Conservation (phyloP, 306 rosid genomes). For the Pterocarpus macrocarpus region DNA sequence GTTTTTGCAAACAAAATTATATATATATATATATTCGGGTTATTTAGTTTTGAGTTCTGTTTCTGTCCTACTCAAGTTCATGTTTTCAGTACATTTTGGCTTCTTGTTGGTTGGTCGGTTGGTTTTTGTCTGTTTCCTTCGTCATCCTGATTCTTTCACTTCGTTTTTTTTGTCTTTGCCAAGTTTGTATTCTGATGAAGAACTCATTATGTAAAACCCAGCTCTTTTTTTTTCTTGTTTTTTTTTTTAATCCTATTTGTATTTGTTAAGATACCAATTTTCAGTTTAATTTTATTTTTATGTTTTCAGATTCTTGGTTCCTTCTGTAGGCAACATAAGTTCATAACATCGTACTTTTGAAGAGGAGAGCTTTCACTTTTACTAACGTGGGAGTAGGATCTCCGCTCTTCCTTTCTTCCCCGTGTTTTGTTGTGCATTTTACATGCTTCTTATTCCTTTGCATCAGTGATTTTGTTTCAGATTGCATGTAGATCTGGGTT, state of each 20-base stretch:
- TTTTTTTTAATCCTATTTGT: neutral
- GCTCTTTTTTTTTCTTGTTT: neutral
- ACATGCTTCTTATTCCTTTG: constrained; percentile 23
- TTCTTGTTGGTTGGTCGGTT: neutral
- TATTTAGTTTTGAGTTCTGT: neutral
- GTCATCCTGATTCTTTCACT: neutral
- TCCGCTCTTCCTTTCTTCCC: neutral
- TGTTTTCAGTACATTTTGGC: constrained; percentile 1
- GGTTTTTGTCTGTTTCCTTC: neutral
- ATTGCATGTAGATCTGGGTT: constrained; percentile 56
- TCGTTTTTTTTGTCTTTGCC: neutral
- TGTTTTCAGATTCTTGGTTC: neutral
- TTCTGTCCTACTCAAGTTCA: neutral
- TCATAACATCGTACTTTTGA: neutral
- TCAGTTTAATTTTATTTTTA: constrained; percentile 10
- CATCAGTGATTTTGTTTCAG: constrained; percentile 34
- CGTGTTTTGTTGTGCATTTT: neutral
- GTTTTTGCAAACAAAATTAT: too few species aligned
- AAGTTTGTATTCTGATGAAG: constrained; percentile 23
- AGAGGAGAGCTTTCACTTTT: neutral
- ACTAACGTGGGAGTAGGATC: constrained; percentile 17
- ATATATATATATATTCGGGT: too few species aligned
- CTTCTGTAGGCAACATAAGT: neutral
- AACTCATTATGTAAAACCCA: constrained; percentile 20
- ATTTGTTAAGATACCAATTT: neutral